Evolutionary conservation across 106 monocot species (phyloP), one percentile per base, ranked within the genome.

Genomic region (Alisma plantagoaquatica): DNA sequence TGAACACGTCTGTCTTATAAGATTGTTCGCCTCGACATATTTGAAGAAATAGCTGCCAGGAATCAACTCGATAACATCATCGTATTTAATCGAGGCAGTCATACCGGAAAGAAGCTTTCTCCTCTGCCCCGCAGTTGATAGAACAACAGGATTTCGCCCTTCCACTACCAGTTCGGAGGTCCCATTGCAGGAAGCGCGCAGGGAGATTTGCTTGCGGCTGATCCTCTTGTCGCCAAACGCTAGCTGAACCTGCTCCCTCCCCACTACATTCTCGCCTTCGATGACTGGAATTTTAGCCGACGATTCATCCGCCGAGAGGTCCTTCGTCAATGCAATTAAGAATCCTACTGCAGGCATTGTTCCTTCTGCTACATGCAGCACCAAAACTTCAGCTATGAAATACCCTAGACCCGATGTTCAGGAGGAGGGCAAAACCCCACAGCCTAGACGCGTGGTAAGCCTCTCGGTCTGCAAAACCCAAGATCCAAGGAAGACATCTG

Each of bases 51-150:
- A 68, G 45, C 63, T 47, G 26, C 94, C 84, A 48, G 88, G 88
- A 73, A 96, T 78, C 65, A 96, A 62, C 70, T 96, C 94, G 29
- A 96, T 38, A 67, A 96, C 63, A 52, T 96, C 94, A 59, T 70
- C 84, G 68, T 88, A 44, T 46, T 17, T 62, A 35, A 96, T 49
- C 12, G 50, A 29, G 19, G 27, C 45, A 67, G 59, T 96, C 21
- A 81, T 81, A 63, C 75, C 66, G 45, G 61, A 65, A 57, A 29
- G 42, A 8, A 96, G 53, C 63, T 71, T 88, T 60, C 48, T 81
- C 54, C 78, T 77, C 48, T 78, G 57, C 30, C 54, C 56, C 10
- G 6, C 64, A 0, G 67, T 78, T 56, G 51, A 72, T 14, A 81
- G 41, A 42, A 77, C 59, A 35, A 23, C 3, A 35, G 10, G 17